Conservation (phyloP, 352 stramenopile species). For the Bremia lactucae region DNA sequence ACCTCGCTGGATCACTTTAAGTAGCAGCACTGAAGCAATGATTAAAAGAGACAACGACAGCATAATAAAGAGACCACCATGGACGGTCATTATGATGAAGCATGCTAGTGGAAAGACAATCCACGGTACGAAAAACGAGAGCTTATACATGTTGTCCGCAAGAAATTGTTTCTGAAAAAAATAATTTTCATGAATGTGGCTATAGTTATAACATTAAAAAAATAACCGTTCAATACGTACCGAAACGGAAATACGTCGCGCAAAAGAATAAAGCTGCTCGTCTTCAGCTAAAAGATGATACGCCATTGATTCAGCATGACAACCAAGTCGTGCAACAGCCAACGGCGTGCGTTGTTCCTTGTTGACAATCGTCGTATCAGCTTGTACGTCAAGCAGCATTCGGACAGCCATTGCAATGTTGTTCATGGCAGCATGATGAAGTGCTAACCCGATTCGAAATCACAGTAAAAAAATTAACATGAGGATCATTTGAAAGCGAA, state of each 20-base stretch:
- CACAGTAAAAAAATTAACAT: no score
- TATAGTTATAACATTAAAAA: not conserved
- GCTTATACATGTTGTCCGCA: constrained; percentile 57
- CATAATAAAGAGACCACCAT: constrained; percentile 28
- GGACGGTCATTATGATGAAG: constrained; percentile 27
- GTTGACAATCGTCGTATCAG: constrained; percentile 38
- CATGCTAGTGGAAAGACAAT: constrained; percentile 33
- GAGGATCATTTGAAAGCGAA: not conserved
- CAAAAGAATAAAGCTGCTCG: constrained; percentile 35
- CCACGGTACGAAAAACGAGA: constrained; percentile 69
- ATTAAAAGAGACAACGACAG: constrained; percentile 29
- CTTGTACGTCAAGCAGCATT: constrained; percentile 53
- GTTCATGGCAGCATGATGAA: constrained; percentile 55
- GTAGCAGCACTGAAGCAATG: constrained; percentile 19
- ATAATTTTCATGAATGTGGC: no score
- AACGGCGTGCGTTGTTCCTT: constrained; percentile 35
- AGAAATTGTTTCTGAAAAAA: constrained; percentile 41
- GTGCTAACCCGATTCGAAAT: constrained; percentile 24
- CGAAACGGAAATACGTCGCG: constrained; percentile 25
- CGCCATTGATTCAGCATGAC: constrained; percentile 27
- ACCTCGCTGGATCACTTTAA: constrained; percentile 47
- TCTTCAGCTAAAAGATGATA: constrained; percentile 49
- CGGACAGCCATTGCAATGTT: constrained; percentile 51
- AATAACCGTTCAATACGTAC: constrained; percentile 8
- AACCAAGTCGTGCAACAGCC: constrained; percentile 24